Conservation (phyloP, 441 rosid genomes). For the Gossypium gossypioides region DNA sequence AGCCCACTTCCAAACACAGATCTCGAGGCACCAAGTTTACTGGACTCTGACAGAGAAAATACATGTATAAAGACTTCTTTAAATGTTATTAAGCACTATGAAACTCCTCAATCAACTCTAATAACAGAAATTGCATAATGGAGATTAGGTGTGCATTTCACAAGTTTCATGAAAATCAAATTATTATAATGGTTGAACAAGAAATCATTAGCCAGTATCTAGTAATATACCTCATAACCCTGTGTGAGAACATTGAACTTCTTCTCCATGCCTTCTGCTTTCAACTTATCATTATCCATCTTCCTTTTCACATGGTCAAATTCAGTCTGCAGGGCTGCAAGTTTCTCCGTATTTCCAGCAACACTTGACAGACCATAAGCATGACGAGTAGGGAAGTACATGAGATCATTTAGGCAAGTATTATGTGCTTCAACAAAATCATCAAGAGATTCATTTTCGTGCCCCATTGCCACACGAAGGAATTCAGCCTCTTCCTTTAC, state of each 20-base stretch:
- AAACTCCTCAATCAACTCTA: neutral
- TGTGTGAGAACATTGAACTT: constrained; percentile 72
- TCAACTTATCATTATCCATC: constrained; percentile 75
- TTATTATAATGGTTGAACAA: neutral
- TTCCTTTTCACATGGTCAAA: constrained; percentile 59
- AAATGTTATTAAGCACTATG: neutral
- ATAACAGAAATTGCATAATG: neutral
- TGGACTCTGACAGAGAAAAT: neutral
- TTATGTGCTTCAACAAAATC: constrained; percentile 82
- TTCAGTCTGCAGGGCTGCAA: constrained; percentile 71
- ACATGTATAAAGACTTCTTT: neutral
- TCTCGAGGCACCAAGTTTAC: neutral
- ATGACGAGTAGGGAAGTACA: constrained; percentile 84
- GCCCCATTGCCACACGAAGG: constrained; percentile 79
- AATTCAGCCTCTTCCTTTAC: constrained; percentile 61
- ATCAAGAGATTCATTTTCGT: constrained; percentile 67
- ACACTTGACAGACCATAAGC: constrained; percentile 88
- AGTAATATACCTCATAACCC: constrained; percentile 73
- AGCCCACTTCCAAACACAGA: neutral
- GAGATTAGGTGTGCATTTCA: neutral
- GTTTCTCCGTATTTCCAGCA: constrained; percentile 78
- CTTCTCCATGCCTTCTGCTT: constrained; percentile 69
- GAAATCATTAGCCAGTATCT: neutral
- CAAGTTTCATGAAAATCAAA: neutral
- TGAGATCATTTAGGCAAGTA: constrained; percentile 81